Conservation (phyloP, 352 stramenopile genomes). For the Phytophthora hibernalis region DNA sequence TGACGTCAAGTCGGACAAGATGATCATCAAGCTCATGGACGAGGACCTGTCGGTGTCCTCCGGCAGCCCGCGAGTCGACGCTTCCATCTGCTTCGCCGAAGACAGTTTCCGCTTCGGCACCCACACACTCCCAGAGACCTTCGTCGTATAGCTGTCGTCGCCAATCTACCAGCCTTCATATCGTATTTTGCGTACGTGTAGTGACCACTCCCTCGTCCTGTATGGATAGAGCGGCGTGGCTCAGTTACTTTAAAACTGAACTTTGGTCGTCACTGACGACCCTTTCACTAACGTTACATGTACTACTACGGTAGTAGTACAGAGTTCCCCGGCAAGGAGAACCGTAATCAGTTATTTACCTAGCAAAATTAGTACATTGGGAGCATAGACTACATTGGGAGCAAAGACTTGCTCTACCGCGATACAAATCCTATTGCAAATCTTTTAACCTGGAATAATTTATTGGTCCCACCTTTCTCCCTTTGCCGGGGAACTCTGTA, state of each 20-base stretch:
- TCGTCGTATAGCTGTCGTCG: constrained; percentile 28
- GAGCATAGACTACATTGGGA: no score
- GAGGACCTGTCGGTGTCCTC: constrained; percentile 28
- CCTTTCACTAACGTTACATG: no score
- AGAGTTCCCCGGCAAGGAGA: no score
- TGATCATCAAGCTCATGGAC: constrained; percentile 39
- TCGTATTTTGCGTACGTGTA: constrained; percentile 4
- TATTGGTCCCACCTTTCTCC: no score
- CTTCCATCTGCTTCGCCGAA: constrained; percentile 23
- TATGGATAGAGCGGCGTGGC: neutral
- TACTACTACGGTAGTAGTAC: no score
- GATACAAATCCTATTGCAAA: no score
- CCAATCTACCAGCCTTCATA: neutral
- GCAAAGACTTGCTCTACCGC: no score
- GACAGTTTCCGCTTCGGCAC: constrained; percentile 29
- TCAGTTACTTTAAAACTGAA: neutral
- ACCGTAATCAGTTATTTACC: no score
- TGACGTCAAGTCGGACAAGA: constrained; percentile 34
- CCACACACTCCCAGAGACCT: constrained; percentile 34
- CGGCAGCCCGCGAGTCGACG: constrained; percentile 6
- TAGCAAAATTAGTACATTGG: no score
- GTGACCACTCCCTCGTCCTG: neutral
- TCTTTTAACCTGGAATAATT: no score
- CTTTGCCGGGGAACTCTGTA: no score
- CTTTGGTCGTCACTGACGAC: neutral